Conservation (phyloP, 352 stramenopile genomes). For the Pythium sp. region DNA sequence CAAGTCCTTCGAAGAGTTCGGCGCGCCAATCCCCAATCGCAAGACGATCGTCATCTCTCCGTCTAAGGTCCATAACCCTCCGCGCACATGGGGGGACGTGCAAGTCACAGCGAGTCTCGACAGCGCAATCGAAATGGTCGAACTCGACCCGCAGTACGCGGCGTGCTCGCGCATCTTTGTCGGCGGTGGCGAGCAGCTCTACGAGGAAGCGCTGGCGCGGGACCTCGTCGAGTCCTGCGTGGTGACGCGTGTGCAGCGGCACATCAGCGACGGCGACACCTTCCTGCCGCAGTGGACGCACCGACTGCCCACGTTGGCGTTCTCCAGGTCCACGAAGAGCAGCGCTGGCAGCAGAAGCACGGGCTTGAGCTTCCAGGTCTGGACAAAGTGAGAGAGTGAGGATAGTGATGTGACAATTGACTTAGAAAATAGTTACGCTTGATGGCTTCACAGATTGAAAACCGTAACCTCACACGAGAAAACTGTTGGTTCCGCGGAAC, state of each 20-base stretch:
- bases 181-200: conserved; percentile 57
- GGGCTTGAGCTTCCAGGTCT: conserved; percentile 17
- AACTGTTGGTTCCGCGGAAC: conserved; percentile 2
- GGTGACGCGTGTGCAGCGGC: conserved; percentile 53
- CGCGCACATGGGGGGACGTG: conserved; percentile 22
- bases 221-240: conserved; percentile 53
- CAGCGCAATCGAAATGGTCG: conserved; percentile 40
- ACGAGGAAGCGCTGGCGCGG: conserved; percentile 46
- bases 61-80: conserved; percentile 13
- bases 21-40: conserved; percentile 38
- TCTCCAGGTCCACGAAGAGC: conserved; percentile 11
- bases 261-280: conserved; percentile 42
- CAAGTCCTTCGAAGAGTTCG: conserved; percentile 55
- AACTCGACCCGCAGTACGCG: conserved; percentile 30
- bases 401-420: background rate
- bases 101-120: conserved; percentile 35
- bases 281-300: conserved; percentile 60
- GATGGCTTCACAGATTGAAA: conserved; percentile 8
- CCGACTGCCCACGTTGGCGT: conserved; percentile 36
- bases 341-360: background rate
- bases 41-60: conserved; percentile 60
- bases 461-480: background rate
- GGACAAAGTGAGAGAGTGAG: conserved; percentile 9
- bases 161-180: conserved; percentile 52
- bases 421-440: background rate